Base-by-base conservation (phyloP, 2,329 filamentous ascomycete species). In the Fusarium guadeloupense region DNA sequence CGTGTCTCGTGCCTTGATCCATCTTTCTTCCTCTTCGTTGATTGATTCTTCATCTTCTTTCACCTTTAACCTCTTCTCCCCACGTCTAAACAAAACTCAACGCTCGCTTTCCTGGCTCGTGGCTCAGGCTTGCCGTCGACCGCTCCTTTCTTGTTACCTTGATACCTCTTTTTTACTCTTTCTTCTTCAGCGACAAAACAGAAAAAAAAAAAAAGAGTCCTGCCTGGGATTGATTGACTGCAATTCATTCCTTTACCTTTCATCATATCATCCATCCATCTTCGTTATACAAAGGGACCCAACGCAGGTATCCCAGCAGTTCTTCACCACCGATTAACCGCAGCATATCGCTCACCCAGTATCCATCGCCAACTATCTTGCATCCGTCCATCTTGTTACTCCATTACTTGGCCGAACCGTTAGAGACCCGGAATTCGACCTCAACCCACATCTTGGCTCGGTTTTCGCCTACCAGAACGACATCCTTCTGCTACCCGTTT, bases 271-370 rank as follows among this genome's bases (percentile, higher is more conserved):
- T 54, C n/a, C n/a, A n/a, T 25, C 6, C 9, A 28, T 31, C 54
- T 47, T 55, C 43, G 42, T 58, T 54, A 45, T 54, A 51, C 49
- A 54, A 38, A 44, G 51, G 33, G n/a, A n/a, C n/a, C n/a, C n/a
- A 64, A 40, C 51, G 39, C 28, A 44, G 55, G 37, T 20, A 58
- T 45, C 55, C 54, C 39, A 38, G 38, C 49, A 55, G 64, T 48
- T 54, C 33, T 26, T 28, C 49, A 69, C 54, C 42, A 59, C 59
- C 53, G 38, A 66, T 20, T 56, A 66, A 62, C 65, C 41, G 40
- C 60, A 65, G 30, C 59, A 68, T 69, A 64, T 63, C 57, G 52
- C 64, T 66, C 67, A 53, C 45, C 40, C 54, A 69, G 54, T 63
- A 68, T 69, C 42, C 39, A 64, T 68, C 41, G 41, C 28, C 49